Evolutionary conservation across 2,329 filamentous ascomycete genomes (phyloP).

Genomic region (Amesomyces nigricolor): DNA sequence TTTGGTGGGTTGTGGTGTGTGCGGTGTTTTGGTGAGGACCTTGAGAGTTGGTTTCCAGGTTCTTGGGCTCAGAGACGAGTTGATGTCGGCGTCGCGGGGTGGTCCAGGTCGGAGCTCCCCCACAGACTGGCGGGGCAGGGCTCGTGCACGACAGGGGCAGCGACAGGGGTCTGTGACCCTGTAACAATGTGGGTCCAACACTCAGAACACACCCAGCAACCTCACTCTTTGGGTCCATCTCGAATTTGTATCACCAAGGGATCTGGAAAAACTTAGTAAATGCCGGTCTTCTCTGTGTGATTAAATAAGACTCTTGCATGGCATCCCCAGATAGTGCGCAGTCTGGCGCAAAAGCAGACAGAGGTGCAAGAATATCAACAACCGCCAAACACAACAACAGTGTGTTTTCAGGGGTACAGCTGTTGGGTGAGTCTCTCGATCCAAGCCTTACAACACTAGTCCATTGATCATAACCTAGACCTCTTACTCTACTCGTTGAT

Average conservation of each 20-base stretch:
- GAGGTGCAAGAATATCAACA: background rate
- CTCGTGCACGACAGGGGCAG: conserved; percentile 17
- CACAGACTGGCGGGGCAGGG: conserved; percentile 16
- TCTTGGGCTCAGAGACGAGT: background rate
- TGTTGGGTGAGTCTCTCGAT: background rate
- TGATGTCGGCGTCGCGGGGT: conserved; percentile 12
- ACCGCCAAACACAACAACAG: background rate
- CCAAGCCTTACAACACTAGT: no score
- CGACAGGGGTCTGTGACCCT: background rate
- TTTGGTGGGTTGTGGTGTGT: conserved; percentile 2
- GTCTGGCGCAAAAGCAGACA: background rate
- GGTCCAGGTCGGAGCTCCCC: conserved; percentile 4
- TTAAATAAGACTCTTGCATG: background rate
- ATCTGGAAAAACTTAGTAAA: no score
- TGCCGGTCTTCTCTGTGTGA: no score
- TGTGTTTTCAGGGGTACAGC: background rate
- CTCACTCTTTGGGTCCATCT: no score
- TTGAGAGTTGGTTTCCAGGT: background rate
- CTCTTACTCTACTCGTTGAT: conserved; percentile 46
- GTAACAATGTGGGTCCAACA: background rate
- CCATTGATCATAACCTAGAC: conserved; percentile 12
- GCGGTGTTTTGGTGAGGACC: background rate
- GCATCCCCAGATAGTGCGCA: background rate
- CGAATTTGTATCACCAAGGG: no score
- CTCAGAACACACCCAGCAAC: no score